Percentiles rank a stretch among this genome's conserved stretches.
Conservation (phyloP, 345 rosid species). For the Eutrema heterophyllum region DNA sequence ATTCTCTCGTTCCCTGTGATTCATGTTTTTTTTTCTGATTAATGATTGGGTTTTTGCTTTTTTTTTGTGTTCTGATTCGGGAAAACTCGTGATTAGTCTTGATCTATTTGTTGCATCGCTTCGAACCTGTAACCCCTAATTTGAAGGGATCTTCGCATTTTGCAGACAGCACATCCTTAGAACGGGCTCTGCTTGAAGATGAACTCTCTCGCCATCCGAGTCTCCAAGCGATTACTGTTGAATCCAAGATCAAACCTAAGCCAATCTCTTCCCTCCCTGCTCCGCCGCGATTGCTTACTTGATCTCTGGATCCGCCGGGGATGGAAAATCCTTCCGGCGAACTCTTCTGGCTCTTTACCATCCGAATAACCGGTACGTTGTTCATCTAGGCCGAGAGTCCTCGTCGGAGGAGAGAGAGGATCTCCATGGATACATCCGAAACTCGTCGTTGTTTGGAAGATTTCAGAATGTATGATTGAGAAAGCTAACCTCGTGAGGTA, state of each 20-base stretch:
- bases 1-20: no score
- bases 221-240: no score
- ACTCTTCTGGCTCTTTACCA: conserved; percentile 84
- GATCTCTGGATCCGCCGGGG: conserved; percentile 85
- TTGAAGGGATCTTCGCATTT: no score
- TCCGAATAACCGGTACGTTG: conserved; percentile 71
- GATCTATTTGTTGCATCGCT: no score
- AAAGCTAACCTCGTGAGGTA: conserved; percentile 93
- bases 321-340: conserved; percentile 66
- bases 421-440: conserved; percentile 52
- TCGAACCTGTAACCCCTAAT: no score
- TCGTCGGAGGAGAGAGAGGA: conserved; percentile 59
- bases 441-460: conserved; percentile 41
- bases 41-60: no score
- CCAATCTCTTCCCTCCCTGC: conserved; percentile 51
- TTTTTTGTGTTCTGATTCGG: no score
- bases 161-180: no score
- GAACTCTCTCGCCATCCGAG: no score
- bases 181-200: no score
- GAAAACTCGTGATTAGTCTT: no score
- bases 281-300: conserved; percentile 85
- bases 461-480: conserved; percentile 76
- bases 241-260: conserved; percentile 58
- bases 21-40: no score
- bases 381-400: conserved; percentile 71